These are phyloP conservation scores for Podila minutissima DNA, from an alignment of 192 early-diverging fungal species.

Conservation along the genomic window DNA sequence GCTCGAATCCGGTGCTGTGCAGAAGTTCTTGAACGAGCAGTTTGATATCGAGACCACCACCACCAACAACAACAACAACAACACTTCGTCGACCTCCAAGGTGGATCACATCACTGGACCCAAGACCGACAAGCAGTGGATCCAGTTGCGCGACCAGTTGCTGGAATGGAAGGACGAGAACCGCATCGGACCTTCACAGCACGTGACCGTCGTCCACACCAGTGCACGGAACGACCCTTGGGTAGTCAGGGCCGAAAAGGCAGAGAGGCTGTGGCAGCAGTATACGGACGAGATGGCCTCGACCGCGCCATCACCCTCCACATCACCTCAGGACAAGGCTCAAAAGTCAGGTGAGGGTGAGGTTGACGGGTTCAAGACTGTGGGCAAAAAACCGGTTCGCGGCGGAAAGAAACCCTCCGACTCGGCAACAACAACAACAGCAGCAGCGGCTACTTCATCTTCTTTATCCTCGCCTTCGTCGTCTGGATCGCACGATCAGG, in stretches of 20 bases:
- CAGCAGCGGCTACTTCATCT: not conserved
- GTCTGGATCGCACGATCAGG: constrained; percentile 8
- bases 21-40: constrained; percentile 43
- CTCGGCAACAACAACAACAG: not conserved
- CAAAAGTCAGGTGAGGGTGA: not conserved
- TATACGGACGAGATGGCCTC: constrained; percentile 13
- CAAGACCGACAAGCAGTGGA: constrained; percentile 15
- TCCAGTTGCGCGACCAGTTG: constrained; percentile 22
- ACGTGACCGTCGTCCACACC: constrained; percentile 65
- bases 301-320: not conserved
- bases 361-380: not conserved
- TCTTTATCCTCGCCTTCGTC: not conserved
- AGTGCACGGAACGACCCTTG: constrained; percentile 27
- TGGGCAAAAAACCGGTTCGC: not conserved
- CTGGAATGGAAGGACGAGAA: constrained; percentile 18
- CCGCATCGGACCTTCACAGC: constrained; percentile 37
- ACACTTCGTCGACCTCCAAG: not conserved
- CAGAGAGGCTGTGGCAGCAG: constrained; percentile 34
- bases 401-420: not conserved
- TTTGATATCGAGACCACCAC: constrained; percentile 4
- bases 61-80: constrained; percentile 8
- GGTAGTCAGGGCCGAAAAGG: constrained; percentile 26
- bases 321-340: not conserved
- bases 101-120: constrained; percentile 34
- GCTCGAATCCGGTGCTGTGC: constrained; percentile 10